Conservation (phyloP, 2,329 filamentous ascomycete species). For the Cercospora zeae-maydis region DNA sequence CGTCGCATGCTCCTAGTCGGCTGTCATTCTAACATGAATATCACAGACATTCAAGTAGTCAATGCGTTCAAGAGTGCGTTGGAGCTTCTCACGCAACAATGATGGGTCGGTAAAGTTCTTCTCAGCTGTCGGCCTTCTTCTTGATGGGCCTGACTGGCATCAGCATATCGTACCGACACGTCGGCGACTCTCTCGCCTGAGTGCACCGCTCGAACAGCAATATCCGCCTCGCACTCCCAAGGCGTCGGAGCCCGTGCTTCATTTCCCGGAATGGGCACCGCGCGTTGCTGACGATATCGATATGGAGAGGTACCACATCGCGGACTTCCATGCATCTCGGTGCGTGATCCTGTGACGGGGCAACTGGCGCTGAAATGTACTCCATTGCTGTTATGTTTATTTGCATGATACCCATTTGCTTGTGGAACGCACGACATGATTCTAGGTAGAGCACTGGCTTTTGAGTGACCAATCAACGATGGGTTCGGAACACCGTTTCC, state of each 20-base stretch:
- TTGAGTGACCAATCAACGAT: background rate
- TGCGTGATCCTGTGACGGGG: constrained; percentile 31
- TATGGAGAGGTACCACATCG: constrained; percentile 7
- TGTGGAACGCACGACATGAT: background rate
- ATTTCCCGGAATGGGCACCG: constrained; percentile 2
- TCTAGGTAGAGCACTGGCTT: background rate
- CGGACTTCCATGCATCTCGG: constrained; percentile 20
- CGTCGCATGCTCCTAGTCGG: background rate
- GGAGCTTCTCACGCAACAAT: constrained; percentile 37
- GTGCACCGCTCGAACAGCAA: background rate
- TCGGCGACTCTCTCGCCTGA: constrained; percentile 1
- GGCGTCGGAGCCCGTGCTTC: background rate
- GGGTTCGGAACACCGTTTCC: no score
- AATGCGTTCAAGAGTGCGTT: constrained; percentile 50
- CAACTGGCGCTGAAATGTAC: background rate
- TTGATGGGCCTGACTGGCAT: constrained; percentile 24
- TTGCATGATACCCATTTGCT: constrained; percentile 15
- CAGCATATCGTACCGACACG: constrained; percentile 14
- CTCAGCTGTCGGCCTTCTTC: constrained; percentile 22
- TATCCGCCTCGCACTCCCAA: background rate
- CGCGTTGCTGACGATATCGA: constrained; percentile 3
- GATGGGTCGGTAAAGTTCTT: constrained; percentile 22
- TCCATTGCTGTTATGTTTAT: background rate
- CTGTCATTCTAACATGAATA: constrained; percentile 29
- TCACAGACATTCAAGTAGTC: constrained; percentile 45